Evolutionary conservation across 805 yeast genomes (phyloP).

Genomic region (Metschnikowia gelsemii): DNA sequence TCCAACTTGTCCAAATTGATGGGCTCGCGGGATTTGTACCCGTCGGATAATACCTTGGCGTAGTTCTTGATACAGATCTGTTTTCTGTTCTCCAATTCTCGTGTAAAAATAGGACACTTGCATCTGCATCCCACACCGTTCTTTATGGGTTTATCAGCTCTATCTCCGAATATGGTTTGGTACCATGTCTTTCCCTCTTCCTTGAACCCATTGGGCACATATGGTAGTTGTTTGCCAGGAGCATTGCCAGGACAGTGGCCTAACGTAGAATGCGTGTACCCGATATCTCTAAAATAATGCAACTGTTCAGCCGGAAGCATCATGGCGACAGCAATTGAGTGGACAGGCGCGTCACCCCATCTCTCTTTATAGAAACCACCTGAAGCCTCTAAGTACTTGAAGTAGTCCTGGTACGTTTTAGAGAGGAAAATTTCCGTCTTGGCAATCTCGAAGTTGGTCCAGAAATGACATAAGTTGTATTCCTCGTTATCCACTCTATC

Average conservation of each 20-base stretch:
- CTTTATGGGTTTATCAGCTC: constrained; percentile 32
- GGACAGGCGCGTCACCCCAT: constrained; percentile 98
- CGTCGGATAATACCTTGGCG: constrained; percentile 41
- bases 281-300: constrained; percentile 91
- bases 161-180: constrained; percentile 5
- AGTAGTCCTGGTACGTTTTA: constrained; percentile 62
- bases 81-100: constrained; percentile 55
- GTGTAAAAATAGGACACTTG: constrained; percentile 56
- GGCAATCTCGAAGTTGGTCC: constrained; percentile 94
- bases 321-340: constrained; percentile 82
- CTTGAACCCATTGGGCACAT: constrained; percentile 27
- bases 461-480: constrained; percentile 81
- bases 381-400: constrained; percentile 61
- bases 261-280: constrained; percentile 77
- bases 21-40: constrained; percentile 21
- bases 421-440: constrained; percentile 71
- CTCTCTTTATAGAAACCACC: constrained; percentile 89
- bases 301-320: constrained; percentile 65
- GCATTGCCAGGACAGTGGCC: constrained; percentile 78
- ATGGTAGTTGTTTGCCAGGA: constrained; percentile 28
- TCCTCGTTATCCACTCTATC: constrained; percentile 66
- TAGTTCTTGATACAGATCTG: constrained; percentile 54
- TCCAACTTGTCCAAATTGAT: constrained; percentile 29
- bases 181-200: constrained; percentile 31
- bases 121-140: constrained; percentile 83